Base-by-base conservation (phyloP, 2,329 filamentous ascomycete species). In the Cercospora brassicicola region DNA sequence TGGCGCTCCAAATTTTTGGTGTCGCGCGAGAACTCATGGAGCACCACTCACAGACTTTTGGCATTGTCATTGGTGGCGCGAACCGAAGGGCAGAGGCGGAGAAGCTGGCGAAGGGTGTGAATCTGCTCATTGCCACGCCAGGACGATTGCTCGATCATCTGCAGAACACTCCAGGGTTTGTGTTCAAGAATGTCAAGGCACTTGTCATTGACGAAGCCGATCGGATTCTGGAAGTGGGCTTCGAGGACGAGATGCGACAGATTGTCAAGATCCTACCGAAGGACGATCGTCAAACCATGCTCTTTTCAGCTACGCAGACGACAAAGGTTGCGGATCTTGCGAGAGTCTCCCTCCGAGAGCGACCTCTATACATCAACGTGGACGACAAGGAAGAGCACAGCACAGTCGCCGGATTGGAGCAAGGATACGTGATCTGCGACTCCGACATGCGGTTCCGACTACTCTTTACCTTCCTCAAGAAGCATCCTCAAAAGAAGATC, bases 231-330 rank as follows among this genome's bases (percentile, higher is more conserved):
- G 95, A 99, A 82, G 92, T 97, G 70, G 94, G 95, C 75, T 99
- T 99, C 85, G 95, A 99, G 81, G 95, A 98, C 77, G 95, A 99
- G 82, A 97, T 99, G 91, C 87, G 92, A 72, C 91, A 96, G 79
- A 97, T 99, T 74, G 90, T 98, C 80, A 96, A 96, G 85, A 95
- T 98, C 65, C 83, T 98, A 18, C 92, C 94, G 57, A 91, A 90
- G 73, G 90, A 96, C 67, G 89, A 94, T 73, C 86, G 95, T 68
- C 94, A 98, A 81, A 97, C 94, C 0, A 95, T 96, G 90, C 87
- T 99, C n/a, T 99, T 99, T 85, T 97, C 93, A 13, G 95, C 95
- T 13, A 99, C 95, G 4, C 95, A 98, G 81, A 99, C 95, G 2
- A 98, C 94, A 65, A 98, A 99, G 82, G 95, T 99, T 73, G 94